These are phyloP conservation scores for Sclerotinia borealis DNA, from an alignment of 2,329 filamentous ascomycete species.

Conservation along the genomic window DNA sequence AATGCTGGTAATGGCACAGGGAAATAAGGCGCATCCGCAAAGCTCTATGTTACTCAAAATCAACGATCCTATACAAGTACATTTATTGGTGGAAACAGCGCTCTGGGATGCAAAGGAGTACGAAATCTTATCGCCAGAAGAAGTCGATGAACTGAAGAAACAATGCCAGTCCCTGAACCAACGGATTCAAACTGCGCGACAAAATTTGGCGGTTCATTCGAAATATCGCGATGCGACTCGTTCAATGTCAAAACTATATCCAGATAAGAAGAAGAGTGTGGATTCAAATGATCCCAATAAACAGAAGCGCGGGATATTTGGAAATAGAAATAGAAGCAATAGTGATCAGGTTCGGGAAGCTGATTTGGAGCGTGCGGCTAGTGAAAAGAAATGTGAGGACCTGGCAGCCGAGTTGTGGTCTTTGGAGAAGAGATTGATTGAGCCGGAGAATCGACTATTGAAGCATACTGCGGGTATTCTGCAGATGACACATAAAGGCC, in stretches of 20 bases:
- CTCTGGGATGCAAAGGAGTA: conserved; percentile 81
- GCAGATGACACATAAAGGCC: conserved; percentile 77
- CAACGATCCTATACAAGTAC: conserved; percentile 73
- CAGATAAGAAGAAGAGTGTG: conserved; percentile 45
- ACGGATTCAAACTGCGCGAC: conserved; percentile 74
- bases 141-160: conserved; percentile 87
- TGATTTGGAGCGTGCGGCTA: conserved; percentile 67
- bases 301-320: conserved; percentile 44
- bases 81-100: conserved; percentile 89
- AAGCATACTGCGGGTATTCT: conserved; percentile 91
- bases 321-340: conserved; percentile 37
- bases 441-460: conserved; percentile 68
- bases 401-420: conserved; percentile 73
- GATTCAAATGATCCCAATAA: conserved; percentile 41
- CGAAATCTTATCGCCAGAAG: conserved; percentile 81
- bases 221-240: conserved; percentile 92
- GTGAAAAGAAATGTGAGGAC: conserved; percentile 78
- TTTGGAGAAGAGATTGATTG: conserved; percentile 69
- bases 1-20: conserved; percentile 34
- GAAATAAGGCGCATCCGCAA: conserved; percentile 46
- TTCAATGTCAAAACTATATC: conserved; percentile 76
- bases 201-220: conserved; percentile 80
- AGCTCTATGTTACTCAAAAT: conserved; percentile 55
- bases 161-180: conserved; percentile 66
- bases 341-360: conserved; percentile 45